Evolutionary conservation across 345 rosid genomes (phyloP), one percentile per base, ranked within the genome.

Genomic region (Pistacia vera): DNA sequence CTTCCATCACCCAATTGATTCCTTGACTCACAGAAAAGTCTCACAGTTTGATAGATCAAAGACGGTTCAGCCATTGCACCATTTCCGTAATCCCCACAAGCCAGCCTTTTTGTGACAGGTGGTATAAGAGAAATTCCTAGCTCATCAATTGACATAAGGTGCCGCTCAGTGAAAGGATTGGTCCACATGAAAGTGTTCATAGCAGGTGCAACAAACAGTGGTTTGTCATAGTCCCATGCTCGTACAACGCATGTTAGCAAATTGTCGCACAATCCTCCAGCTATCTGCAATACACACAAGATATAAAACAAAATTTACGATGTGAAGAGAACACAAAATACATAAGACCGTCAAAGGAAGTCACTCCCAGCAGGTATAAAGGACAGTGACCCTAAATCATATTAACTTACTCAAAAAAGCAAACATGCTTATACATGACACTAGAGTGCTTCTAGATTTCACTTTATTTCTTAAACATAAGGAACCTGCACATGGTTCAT

Each of bases 41-140:
- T 88, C 11, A 93, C 90, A 10, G 97, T 92, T 12, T 92, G 86
- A 86, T 90, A 86, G 78, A 96, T 96, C 16, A 86, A 79, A 58
- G 91, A 88, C 63, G 97, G 94, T 84, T 96, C 97, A 8, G 95
- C 98, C 97, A 96, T 93, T 57, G 97, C 95, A 44, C 97, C 98
- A 57, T 90, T 92, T 16, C 97, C 94, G 28, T 87, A 90, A 70
- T 95, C 99, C 52, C 98, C 98, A 56, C 98, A 90, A 44, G 98
- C 99, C 71, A 93, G 84, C 84, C 90, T 88, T 84, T 93, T 92
- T 38, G 90, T 72, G 62, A 92, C 90, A 0, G 98, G 97, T 16
- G 97, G 98, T 79, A 96, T 92, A 18, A 93, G 89, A 61, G 92
- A 83, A 73, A 93, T 88, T 69, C 98, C 98, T 38, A 96, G 95